phyloP scores from a whole-genome alignment of 495 filamentous ascomycete species.

The Aspergillus kassunensis region DNA sequence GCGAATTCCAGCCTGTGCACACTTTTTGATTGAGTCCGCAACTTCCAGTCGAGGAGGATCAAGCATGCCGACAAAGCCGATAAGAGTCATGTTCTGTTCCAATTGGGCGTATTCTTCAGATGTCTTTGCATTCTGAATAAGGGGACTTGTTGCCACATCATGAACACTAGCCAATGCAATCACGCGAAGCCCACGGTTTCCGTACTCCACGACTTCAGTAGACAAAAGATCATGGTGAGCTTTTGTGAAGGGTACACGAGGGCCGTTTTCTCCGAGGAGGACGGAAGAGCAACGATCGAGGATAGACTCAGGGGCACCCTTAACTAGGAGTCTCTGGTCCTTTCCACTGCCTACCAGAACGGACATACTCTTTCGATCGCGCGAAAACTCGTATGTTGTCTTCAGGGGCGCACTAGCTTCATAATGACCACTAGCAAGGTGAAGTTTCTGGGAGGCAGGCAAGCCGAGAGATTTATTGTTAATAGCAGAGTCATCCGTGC shows the following conservation, averaged over 20 bases:
- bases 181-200: slow-evolving; percentile 87
- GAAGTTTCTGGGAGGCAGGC: slow-evolving; percentile 56
- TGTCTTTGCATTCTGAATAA: slow-evolving; percentile 70
- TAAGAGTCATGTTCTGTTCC: slow-evolving; percentile 89
- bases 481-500: slow-evolving; percentile 55
- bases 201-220: slow-evolving; percentile 80
- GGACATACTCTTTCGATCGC: slow-evolving; percentile 99
- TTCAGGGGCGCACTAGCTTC: slow-evolving; percentile 69
- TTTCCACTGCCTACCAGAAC: slow-evolving; percentile 71
- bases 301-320: slow-evolving; percentile 92
- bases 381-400: slow-evolving; percentile 94
- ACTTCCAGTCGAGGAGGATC: slow-evolving; percentile 98
- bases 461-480: slow-evolving; percentile 51
- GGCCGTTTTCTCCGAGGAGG: slow-evolving; percentile 70
- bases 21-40: slow-evolving; percentile 76
- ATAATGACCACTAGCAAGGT: slow-evolving; percentile 80
- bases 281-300: slow-evolving; percentile 84
- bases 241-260: slow-evolving; percentile 63
- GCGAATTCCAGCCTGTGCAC: slow-evolving; percentile 87
- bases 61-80: slow-evolving; percentile 94
- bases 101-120: slow-evolving; percentile 78
- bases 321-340: slow-evolving; percentile 81
- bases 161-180: slow-evolving; percentile 86
- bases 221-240: slow-evolving; percentile 64
- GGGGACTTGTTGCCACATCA: slow-evolving; percentile 62